Evolutionary conservation across 768 basidiomycete genomes (phyloP), one percentile per base, ranked within the genome.

Genomic region (Leccinum ochraceum): DNA sequence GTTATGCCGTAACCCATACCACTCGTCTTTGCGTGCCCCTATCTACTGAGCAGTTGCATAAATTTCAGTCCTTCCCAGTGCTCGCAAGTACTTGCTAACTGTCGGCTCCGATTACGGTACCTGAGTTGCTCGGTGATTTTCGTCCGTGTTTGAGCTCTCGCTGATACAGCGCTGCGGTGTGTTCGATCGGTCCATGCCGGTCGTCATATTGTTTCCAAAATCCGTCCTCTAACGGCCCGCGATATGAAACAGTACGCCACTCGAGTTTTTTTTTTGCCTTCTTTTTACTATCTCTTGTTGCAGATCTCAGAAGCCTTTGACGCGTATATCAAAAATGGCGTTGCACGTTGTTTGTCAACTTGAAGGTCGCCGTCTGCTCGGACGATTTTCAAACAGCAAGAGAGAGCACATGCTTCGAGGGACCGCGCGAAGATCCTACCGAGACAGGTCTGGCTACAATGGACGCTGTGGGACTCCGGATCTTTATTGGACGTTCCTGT

Each of bases 111-210:
- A 22, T 20, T 32, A 53, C 32, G 20, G 32, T n/a, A 13, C 52
- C 52, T 53, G 44, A 13, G 20, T 46, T 13, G 5, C n/a, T 13
- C 44, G 44, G 44, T 46, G 20, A 46, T 46, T 22, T 46, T 46
- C 44, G 44, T 46, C 44, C 44, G 44, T 46, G 44, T 46, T 46
- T 46, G 44, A 46, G 17, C 22, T 46, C 22, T 46, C 26, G 51
- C 51, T 53, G 52, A 53, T 53, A 53, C 52, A 53, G 6, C 52
- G 36, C 36, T 36, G 36, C 36, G 20, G n/a, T 32, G 14, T 34
- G 26, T 24, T 51, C 51, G 30, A 52, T 36, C 52, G 52, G 52
- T 53, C 20, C 30, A 53, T 53, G n/a, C 52, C 52, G 52, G 30
- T 53, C 32, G n/a, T 34, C 32, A 8, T n/a, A 11, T 34, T 32